Base-by-base conservation (phyloP, 306 rosid genomes). In the Biancaea sappan region DNA sequence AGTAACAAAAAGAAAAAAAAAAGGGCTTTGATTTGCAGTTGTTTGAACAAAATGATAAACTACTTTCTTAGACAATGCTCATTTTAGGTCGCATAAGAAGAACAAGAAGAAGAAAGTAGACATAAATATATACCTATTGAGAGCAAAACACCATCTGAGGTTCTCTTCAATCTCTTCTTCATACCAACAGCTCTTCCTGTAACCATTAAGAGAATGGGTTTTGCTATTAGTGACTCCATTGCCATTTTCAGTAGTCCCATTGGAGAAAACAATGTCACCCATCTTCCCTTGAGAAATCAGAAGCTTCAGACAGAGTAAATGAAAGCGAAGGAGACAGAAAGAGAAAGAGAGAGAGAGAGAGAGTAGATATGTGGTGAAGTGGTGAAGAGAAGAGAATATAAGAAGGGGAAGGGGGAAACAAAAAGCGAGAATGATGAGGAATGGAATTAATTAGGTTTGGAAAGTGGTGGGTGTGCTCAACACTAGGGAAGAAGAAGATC, bases 101-200 rank as follows among this genome's bases (percentile, higher is more conserved):
- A n/a, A n/a, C n/a, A 4, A 25, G 46, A 50, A 43, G 37, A 4
- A 31, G 41, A 43, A 24, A 31, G 8, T 6, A 32, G 25, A 19
- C 32, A 38, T 14, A 21, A 4, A 8, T 16, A 61, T 76, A 21
- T 67, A 94, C 98, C 98, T 88, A 58, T 94, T 94, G 47, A 94
- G 97, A 76, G 98, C 97, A 84, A 94, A 94, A 32, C 96, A 91
- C 98, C 98, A 94, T 86, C 98, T 88, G 31, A 94, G 63, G 64
- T 94, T 88, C 67, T 94, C 98, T 80, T 94, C 98, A 66, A 91
- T 94, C 85, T 94, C 98, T 77, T 94, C 97, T 77, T 94, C 98
- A 53, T 94, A 94, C 98, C 98, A 94, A 76, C 98, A 94, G 69
- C 98, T 91, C 73, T 91, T 94, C 72, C 98, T 81, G 51, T 91